Base-by-base conservation (phyloP, 2,329 filamentous ascomycete species). In the Sporothrix brunneoviolacea region DNA sequence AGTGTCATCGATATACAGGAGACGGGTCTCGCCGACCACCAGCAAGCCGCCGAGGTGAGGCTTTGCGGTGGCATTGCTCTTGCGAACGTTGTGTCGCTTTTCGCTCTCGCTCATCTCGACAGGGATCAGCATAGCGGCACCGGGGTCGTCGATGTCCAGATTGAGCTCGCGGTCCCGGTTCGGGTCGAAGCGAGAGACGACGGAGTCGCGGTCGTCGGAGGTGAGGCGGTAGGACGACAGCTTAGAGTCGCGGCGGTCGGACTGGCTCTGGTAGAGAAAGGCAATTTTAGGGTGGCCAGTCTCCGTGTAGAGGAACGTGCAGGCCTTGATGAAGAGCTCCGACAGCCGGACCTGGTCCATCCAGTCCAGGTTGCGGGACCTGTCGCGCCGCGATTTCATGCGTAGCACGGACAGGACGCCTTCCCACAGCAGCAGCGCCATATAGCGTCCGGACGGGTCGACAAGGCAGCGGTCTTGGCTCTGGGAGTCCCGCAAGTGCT, bases 1-100 rank as follows among this genome's bases (percentile, higher is more conserved):
- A 30, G 86, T 76, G 54, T 89, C 87, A 60, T 95, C 87, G 53
- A 93, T 83, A 64, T 97, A 97, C 8, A 84, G 80, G 52, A 98
- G 78, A 2, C 83, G 82, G 0, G 88, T 94, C 68, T 91, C 87
- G 18, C 87, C 86, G 8, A 91, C 75, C 2, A 91, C 79, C 37
- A 93, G 73, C 4, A 91, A 67, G 6, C 88, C 88, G 13, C 86
- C 85, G 40, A 81, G 59, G 53, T 82, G 76, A n/a, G 80, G 75
- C 50, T 74, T 76, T 4, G 74, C 69, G 10, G 70, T 66, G 22
- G 73, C 70, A 22, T 69, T 71, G 41, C 6, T 42, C 53, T 82
- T 77, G 53, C 79, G 75, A 27, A 78, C 72, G 57, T 80, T 74
- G 61, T 84, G 81, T 48, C 80, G 72, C 61, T 82, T 83, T 40